Evolutionary conservation across 2,329 filamentous ascomycete species (phyloP).

Genomic region (Hypoxylon sp.): DNA sequence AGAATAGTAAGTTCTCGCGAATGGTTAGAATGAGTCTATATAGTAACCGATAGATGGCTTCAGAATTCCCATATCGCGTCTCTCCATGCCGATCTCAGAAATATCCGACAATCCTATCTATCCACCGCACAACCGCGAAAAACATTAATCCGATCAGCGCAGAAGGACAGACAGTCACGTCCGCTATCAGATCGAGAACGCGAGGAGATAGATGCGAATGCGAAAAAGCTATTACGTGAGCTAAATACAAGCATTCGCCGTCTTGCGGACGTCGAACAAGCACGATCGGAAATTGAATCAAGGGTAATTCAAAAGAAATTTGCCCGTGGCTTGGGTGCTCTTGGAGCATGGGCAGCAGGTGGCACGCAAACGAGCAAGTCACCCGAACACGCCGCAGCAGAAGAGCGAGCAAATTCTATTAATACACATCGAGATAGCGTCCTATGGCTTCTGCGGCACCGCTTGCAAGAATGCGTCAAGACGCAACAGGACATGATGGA

Average conservation of each 20-base stretch:
- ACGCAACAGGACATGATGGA: conserved; percentile 95
- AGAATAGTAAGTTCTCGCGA: conserved; percentile 74
- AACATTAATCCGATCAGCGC: conserved; percentile 60
- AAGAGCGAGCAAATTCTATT: conserved; percentile 74
- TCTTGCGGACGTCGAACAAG: conserved; percentile 83
- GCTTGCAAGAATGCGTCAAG: conserved; percentile 79
- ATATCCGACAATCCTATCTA: conserved; percentile 90
- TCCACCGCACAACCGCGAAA: conserved; percentile 77
- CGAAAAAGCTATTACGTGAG: conserved; percentile 85
- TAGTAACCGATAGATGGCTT: conserved; percentile 16
- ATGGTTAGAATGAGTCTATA: not conserved
- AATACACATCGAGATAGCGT: conserved; percentile 83
- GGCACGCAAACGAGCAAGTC: conserved; percentile 62
- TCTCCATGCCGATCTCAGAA: conserved; percentile 81
- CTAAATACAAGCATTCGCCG: conserved; percentile 84
- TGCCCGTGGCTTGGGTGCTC: conserved; percentile 71
- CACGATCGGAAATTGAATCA: conserved; percentile 80
- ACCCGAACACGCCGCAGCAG: conserved; percentile 77
- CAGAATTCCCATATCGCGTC: conserved; percentile 85
- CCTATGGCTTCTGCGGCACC: conserved; percentile 81
- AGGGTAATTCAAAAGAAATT: conserved; percentile 79
- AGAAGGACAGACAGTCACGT: conserved; percentile 59
- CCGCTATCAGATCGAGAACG: conserved; percentile 83
- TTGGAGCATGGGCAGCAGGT: conserved; percentile 76
- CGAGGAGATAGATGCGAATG: conserved; percentile 87